Percentiles rank a stretch among this genome's conserved stretches.
phyloP scores from a whole-genome alignment of 192 early-diverging fungal genomes.

The Coemansia sp. region DNA sequence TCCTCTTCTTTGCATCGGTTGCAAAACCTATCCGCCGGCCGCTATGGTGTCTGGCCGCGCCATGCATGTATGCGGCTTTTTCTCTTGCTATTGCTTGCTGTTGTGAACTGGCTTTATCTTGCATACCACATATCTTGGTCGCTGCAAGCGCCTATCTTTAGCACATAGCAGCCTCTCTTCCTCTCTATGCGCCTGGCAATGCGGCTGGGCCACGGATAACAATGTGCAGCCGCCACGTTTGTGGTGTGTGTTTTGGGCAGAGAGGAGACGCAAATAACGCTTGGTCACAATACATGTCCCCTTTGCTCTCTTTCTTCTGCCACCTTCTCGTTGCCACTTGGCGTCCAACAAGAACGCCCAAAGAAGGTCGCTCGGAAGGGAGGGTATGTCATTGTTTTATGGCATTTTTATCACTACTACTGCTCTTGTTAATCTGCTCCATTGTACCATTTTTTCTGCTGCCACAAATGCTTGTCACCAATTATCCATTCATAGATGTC shows the following conservation, averaged over 20 bases:
- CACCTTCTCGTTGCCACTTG: background rate
- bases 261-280: background rate
- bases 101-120: constrained; percentile 1
- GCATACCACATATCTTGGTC: background rate
- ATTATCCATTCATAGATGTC: constrained; percentile 35
- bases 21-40: background rate
- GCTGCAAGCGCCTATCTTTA: background rate
- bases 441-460: constrained; percentile 8
- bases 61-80: background rate
- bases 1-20: background rate
- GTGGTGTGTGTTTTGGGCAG: background rate
- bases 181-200: background rate
- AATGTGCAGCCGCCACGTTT: background rate
- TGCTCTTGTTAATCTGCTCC: constrained; percentile 15
- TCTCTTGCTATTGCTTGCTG: background rate
- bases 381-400: background rate
- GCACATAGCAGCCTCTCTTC: background rate
- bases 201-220: background rate
- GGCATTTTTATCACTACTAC: constrained; percentile 8
- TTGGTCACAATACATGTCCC: background rate
- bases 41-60: background rate
- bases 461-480: constrained; percentile 5
- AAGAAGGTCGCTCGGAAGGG: background rate
- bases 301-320: background rate
- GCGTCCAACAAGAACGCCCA: constrained; percentile 5